Percentiles rank a stretch among this genome's conserved stretches.
Evolutionary conservation across 106 monocot species (phyloP).

Genomic region (Dendrobium huoshanense): DNA sequence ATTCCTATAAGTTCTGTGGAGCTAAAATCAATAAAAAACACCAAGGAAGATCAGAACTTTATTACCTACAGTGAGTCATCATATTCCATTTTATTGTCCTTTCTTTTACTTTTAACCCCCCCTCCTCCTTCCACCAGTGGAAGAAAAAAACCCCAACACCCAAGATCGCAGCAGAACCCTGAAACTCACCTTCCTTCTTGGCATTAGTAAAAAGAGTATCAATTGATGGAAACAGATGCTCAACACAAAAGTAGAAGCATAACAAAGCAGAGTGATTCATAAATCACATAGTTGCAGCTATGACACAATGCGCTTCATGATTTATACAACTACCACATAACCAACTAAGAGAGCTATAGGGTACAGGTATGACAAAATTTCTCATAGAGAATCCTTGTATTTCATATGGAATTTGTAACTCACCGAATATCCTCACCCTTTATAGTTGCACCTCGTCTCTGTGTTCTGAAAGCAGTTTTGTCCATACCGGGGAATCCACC

Average conservation of each 20-base stretch:
- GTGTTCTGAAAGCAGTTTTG: conserved; percentile 58
- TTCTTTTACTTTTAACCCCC: not conserved
- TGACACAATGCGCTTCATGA: not conserved
- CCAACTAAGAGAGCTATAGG: not conserved
- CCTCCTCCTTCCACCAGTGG: not conserved
- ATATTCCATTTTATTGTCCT: not conserved
- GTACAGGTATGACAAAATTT: not conserved
- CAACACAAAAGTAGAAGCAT: not conserved
- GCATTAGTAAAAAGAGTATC: not conserved
- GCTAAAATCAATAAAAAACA: not conserved
- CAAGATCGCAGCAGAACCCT: not conserved
- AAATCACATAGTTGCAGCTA: not conserved
- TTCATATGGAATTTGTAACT: conserved; percentile 17
- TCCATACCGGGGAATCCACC: conserved; percentile 84
- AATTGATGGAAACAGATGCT: not conserved
- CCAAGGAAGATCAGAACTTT: not conserved
- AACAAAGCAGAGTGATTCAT: not conserved
- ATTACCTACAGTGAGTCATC: not conserved
- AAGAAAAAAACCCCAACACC: not conserved
- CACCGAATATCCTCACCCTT: conserved; percentile 97
- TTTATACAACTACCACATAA: not conserved
- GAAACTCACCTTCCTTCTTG: not conserved
- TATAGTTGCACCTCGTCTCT: conserved; percentile 46
- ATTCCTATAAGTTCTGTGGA: not conserved
- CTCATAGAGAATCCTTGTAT: not conserved